Evolutionary conservation across 1,139 yeast species (phyloP).

Genomic region (Wickerhamiella infanticola): DNA sequence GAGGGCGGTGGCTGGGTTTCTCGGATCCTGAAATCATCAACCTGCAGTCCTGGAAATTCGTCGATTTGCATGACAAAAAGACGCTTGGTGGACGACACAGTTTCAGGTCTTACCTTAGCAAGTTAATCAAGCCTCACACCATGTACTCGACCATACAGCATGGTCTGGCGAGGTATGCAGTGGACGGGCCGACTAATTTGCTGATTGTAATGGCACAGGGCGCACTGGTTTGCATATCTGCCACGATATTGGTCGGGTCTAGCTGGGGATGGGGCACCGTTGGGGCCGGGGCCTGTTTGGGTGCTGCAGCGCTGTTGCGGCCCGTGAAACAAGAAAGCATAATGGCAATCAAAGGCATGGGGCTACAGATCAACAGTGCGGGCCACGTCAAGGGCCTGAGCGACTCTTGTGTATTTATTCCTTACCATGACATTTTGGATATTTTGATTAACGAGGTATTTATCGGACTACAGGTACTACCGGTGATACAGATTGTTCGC

Average conservation of each 20-base stretch:
- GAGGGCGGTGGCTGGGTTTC: slow-evolving; percentile 17
- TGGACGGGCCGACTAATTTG: no score
- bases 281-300: background rate
- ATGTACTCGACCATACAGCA: no score
- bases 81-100: no score
- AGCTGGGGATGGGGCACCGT: no score
- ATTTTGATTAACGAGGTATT: slow-evolving; percentile 47
- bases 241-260: no score
- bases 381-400: slow-evolving; percentile 14
- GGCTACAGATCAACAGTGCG: slow-evolving; percentile 19
- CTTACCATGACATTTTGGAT: slow-evolving; percentile 35
- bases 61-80: background rate
- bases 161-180: no score
- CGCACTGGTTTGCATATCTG: no score
- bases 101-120: no score
- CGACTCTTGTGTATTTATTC: slow-evolving; percentile 27
- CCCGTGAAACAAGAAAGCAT: slow-evolving; percentile 6
- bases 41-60: slow-evolving; percentile 14
- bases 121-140: no score
- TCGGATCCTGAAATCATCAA: slow-evolving; percentile 16
- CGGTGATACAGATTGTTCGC: slow-evolving; percentile 36
- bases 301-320: background rate
- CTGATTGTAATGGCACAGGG: no score
- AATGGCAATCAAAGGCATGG: slow-evolving; percentile 20
- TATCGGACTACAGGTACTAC: slow-evolving; percentile 39